phyloP scores from a whole-genome alignment of 1,284 basidiomycete genomes.

The Cryptococcus sp. region DNA sequence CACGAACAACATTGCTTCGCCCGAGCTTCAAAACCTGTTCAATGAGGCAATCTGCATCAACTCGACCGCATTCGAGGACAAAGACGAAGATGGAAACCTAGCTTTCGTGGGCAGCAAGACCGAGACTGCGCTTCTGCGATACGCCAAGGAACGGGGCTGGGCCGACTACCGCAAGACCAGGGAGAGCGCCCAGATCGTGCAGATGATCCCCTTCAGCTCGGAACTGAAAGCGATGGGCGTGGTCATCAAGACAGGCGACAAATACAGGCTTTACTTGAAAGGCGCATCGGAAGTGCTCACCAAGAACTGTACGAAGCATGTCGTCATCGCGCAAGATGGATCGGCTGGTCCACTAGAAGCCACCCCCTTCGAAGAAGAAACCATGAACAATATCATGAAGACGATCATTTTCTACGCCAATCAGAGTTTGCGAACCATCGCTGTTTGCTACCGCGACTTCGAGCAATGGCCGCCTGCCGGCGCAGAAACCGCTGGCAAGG shows the following conservation, averaged over 20 bases:
- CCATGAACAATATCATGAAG: constrained; percentile 74
- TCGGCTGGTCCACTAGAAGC: constrained; percentile 60
- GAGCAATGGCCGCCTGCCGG: constrained; percentile 76
- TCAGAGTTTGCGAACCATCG: constrained; percentile 90
- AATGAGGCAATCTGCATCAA: constrained; percentile 89
- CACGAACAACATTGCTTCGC: constrained; percentile 67
- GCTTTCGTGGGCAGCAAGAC: constrained; percentile 94
- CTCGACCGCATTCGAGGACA: constrained; percentile 93
- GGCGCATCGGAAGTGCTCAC: constrained; percentile 92
- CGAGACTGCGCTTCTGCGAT: constrained; percentile 86
- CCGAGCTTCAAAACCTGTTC: constrained; percentile 67
- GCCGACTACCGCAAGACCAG: constrained; percentile 70
- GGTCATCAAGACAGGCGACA: constrained; percentile 65
- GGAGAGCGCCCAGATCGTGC: constrained; percentile 67
- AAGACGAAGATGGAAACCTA: constrained; percentile 64
- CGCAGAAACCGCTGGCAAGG: constrained; percentile 55
- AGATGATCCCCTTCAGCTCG: constrained; percentile 94
- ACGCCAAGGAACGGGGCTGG: constrained; percentile 88
- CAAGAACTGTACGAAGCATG: constrained; percentile 68
- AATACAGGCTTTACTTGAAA: constrained; percentile 80
- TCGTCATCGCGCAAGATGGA: constrained; percentile 60
- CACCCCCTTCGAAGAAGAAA: constrained; percentile 63
- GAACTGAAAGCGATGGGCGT: constrained; percentile 96
- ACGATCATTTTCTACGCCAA: constrained; percentile 98
- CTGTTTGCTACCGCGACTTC: constrained; percentile 89